Base-by-base conservation (phyloP, 2,329 filamentous ascomycete species). In the Epicoccum nigrum region DNA sequence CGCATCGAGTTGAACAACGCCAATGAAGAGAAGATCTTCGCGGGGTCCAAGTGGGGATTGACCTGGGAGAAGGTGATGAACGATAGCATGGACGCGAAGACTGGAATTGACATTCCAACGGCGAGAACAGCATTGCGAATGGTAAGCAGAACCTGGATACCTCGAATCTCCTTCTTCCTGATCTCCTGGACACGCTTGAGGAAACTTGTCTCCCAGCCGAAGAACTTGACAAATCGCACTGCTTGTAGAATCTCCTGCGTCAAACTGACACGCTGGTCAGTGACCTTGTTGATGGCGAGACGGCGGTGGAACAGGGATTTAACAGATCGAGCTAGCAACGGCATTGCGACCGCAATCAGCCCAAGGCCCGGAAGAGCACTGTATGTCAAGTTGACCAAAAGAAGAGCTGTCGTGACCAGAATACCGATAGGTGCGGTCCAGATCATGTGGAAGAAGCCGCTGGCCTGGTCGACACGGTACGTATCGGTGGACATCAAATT, bases 401-500 rank as follows among this genome's bases (percentile, higher is more conserved):
- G 83, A 11, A 97, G 77, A 16, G 88, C 81, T 12, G 97, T 81
- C 0, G 92, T 94, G 58, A 97, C 79, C 41, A 94, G 69, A 51
- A 92, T 87, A 19, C 87, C 81, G 31, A 97, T 77, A 0, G 93
- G 92, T 0, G 90, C 85, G 1, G 90, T 90, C 94, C 94, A 99
- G 17, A 89, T 79, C 77, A 97, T 83, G 71, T 99, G 94, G 74
- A 97, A 93, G 72, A 97, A 82, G 33, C 90, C 91, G 31, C 84
- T 90, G 1, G 92, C 92, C 68, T 92, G 88, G 64, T 97, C 92
- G 54, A 99, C 81, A 60, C 93, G 90, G 73, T 96, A 95, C 0
- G 92, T 95, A 69, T 97, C 93, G 35, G 94, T 91, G 55, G 90
- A 93, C 92, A 97, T 97, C 62, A 97, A 70, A 61, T 95, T 96